A percentile compares a stretch with the other conserved stretches of the same genome.
These are phyloP conservation scores for Cutaneotrichosporon mucoides DNA, from an alignment of 1,284 basidiomycete species.

Conservation along the genomic window DNA sequence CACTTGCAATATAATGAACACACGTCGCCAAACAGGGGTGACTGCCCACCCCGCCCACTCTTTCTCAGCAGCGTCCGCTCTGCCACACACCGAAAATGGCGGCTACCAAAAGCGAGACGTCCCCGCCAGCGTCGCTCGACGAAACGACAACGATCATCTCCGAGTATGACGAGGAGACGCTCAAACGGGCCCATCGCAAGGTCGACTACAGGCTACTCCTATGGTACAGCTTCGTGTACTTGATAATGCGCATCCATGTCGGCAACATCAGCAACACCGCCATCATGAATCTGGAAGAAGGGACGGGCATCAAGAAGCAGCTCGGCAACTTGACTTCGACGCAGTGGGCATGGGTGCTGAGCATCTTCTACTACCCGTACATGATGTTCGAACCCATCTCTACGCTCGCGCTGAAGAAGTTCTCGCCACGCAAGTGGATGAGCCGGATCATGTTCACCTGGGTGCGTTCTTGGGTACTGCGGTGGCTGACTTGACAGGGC, in stretches of 20 bases:
- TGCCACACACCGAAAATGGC: not conserved
- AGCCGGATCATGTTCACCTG: conserved; percentile 21
- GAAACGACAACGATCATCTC: not conserved
- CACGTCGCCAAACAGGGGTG: too few species aligned
- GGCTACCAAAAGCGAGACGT: not conserved
- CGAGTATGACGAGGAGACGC: not conserved
- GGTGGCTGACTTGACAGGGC: not conserved
- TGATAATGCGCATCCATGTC: conserved; percentile 14
- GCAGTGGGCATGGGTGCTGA: conserved; percentile 13
- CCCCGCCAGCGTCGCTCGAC: not conserved
- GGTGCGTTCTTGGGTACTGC: not conserved
- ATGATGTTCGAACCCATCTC: conserved; percentile 9
- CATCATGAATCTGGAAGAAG: conserved; percentile 14
- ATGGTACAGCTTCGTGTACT: conserved; percentile 14
- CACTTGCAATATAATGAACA: not conserved
- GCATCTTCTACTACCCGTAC: conserved; percentile 15
- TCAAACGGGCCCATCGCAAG: conserved; percentile 3
- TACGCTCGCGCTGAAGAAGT: conserved; percentile 22
- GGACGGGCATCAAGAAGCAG: conserved; percentile 13
- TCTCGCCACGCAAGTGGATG: conserved; percentile 32
- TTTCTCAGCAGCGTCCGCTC: too few species aligned
- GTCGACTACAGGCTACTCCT: conserved; percentile 6
- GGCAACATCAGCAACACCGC: conserved; percentile 12
- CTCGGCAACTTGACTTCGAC: conserved; percentile 5
- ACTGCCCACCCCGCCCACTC: too few species aligned